phyloP scores from a whole-genome alignment of 1,284 basidiomycete genomes.

The Trametes sp. region DNA sequence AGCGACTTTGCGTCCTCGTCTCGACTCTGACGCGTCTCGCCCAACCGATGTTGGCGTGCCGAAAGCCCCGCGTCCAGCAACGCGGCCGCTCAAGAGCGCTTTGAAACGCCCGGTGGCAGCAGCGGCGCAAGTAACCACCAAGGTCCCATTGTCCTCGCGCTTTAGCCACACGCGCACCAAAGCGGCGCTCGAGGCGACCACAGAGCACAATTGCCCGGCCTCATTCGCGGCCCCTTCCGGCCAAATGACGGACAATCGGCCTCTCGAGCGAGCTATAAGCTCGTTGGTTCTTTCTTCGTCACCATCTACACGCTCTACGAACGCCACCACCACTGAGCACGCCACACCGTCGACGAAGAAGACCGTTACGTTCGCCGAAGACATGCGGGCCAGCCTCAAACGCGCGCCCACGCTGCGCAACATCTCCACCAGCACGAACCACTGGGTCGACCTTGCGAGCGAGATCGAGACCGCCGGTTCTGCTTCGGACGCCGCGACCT shows the following conservation, averaged over 20 bases:
- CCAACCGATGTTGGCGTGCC: neutral
- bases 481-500: neutral
- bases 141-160: slow-evolving; percentile 5
- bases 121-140: neutral
- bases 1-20: neutral
- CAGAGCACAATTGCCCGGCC: slow-evolving; percentile 8
- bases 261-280: neutral
- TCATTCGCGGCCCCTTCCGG: neutral
- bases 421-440: slow-evolving; percentile 2
- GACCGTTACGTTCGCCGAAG: slow-evolving; percentile 23
- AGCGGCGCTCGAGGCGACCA: slow-evolving; percentile 6
- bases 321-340: neutral
- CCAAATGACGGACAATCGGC: neutral
- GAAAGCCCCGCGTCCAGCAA: neutral
- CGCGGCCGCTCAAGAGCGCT: slow-evolving; percentile 27
- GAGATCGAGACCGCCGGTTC: slow-evolving; percentile 11
- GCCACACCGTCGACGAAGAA: slow-evolving; percentile 4
- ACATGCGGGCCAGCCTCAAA: slow-evolving; percentile 6
- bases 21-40: slow-evolving; percentile 12
- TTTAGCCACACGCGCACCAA: slow-evolving; percentile 5
- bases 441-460: slow-evolving; percentile 12
- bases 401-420: slow-evolving; percentile 12
- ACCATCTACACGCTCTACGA: neutral
- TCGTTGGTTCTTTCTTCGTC: neutral
- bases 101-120: slow-evolving; percentile 18